Evolutionary conservation across 2,329 filamentous ascomycete genomes (phyloP).

Genomic region (Beauveria sp.): DNA sequence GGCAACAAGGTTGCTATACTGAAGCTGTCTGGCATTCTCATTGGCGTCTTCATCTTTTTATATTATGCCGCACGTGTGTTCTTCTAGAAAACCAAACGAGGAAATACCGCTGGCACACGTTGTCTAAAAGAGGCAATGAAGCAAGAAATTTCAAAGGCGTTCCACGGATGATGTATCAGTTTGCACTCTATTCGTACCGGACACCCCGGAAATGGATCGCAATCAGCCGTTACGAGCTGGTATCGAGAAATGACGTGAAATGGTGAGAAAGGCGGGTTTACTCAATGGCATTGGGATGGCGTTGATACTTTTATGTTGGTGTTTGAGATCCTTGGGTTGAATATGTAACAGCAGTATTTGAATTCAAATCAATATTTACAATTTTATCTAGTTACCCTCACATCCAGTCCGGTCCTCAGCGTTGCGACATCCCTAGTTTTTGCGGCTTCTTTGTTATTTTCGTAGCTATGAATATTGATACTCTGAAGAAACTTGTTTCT

Average conservation of each 20-base stretch:
- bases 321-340: background rate
- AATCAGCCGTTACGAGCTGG: background rate
- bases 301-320: slow-evolving; percentile 1
- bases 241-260: background rate
- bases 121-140: too few species aligned
- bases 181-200: background rate
- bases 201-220: too few species aligned
- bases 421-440: background rate
- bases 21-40: slow-evolving; percentile 78
- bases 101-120: background rate
- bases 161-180: background rate
- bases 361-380: background rate
- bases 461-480: slow-evolving; percentile 6
- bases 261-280: background rate
- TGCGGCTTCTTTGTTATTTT: background rate
- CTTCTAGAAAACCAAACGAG: slow-evolving; percentile 33
- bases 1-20: slow-evolving; percentile 89
- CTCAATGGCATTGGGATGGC: slow-evolving; percentile 4
- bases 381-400: background rate
- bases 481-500: background rate
- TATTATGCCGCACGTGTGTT: slow-evolving; percentile 65
- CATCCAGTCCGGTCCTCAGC: background rate
- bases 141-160: too few species aligned
- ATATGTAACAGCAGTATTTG: background rate
- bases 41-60: slow-evolving; percentile 63